These are phyloP conservation scores for Scheffersomyces coipomensis DNA, from an alignment of 805 yeast species.

Conservation along the genomic window DNA sequence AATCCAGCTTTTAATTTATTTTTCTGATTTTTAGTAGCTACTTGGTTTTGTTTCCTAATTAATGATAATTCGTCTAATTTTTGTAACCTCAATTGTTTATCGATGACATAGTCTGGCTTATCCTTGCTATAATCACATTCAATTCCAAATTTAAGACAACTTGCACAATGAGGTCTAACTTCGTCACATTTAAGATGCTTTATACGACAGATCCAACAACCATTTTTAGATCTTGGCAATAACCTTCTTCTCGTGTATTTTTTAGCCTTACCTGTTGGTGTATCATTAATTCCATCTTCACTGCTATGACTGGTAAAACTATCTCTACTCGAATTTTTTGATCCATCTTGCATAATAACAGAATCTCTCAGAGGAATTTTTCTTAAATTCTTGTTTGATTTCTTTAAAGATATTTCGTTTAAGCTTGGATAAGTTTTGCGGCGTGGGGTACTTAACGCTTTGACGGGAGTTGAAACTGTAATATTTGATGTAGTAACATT, in stretches of 20 bases:
- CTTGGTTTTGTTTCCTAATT: conserved; percentile 21
- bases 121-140: conserved; percentile 38
- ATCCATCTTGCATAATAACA: not conserved
- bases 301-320: not conserved
- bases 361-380: not conserved
- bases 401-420: conserved; percentile 5
- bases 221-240: conserved; percentile 40
- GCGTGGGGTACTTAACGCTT: conserved; percentile 4
- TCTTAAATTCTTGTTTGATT: not conserved
- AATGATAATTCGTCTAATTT: conserved; percentile 31
- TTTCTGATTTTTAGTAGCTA: not conserved
- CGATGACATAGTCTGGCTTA: conserved; percentile 39
- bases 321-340: not conserved
- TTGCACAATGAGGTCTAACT: conserved; percentile 32
- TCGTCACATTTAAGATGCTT: conserved; percentile 47
- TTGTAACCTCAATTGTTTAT: conserved; percentile 29
- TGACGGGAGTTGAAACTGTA: not conserved
- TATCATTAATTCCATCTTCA: not conserved
- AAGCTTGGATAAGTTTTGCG: not conserved
- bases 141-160: conserved; percentile 39
- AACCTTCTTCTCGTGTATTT: conserved; percentile 39
- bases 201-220: conserved; percentile 48
- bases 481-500: conserved; percentile 4
- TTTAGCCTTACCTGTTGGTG: conserved; percentile 18
- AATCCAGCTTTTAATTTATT: not conserved